Evolutionary conservation across 2,329 filamentous ascomycete species (phyloP).

Genomic region (Talaromyces sp.): DNA sequence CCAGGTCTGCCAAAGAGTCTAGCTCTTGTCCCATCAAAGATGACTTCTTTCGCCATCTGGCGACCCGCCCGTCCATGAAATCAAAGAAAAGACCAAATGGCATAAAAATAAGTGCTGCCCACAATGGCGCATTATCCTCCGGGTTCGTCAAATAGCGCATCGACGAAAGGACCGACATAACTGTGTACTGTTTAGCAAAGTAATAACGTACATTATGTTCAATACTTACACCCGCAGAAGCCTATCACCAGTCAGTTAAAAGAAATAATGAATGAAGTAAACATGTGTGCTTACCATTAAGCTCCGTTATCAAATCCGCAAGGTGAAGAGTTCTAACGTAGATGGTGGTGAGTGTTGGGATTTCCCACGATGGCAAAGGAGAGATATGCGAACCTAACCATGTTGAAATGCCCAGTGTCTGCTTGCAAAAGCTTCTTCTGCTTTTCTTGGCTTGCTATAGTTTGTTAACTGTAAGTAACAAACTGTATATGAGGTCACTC

Average conservation of each 20-base stretch:
- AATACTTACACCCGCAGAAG: conserved; percentile 44
- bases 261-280: not conserved
- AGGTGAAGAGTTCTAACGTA: conserved; percentile 42
- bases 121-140: conserved; percentile 64
- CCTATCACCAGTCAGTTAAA: conserved; percentile 25
- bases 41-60: conserved; percentile 93
- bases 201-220: not conserved
- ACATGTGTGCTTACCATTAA: conserved; percentile 38
- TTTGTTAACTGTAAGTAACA: conserved; percentile 12
- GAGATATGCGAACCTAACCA: conserved; percentile 40
- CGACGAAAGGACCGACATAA: conserved; percentile 94
- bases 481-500: conserved; percentile 9
- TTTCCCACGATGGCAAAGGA: not conserved
- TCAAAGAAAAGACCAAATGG: conserved; percentile 96
- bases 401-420: conserved; percentile 47
- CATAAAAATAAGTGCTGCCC: conserved; percentile 78
- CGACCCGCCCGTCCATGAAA: conserved; percentile 95
- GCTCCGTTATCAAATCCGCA: conserved; percentile 47
- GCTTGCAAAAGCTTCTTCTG: conserved; percentile 46
- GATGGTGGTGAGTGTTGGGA: not conserved
- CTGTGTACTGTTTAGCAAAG: conserved; percentile 27
- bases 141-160: conserved; percentile 81
- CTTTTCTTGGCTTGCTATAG: conserved; percentile 41
- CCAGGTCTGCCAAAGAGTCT: conserved; percentile 90
- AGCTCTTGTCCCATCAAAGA: conserved; percentile 97